A percentile compares a stretch with the other conserved stretches of the same genome.
phyloP scores from a whole-genome alignment of 345 rosid genomes.

The Linum lewisii region DNA sequence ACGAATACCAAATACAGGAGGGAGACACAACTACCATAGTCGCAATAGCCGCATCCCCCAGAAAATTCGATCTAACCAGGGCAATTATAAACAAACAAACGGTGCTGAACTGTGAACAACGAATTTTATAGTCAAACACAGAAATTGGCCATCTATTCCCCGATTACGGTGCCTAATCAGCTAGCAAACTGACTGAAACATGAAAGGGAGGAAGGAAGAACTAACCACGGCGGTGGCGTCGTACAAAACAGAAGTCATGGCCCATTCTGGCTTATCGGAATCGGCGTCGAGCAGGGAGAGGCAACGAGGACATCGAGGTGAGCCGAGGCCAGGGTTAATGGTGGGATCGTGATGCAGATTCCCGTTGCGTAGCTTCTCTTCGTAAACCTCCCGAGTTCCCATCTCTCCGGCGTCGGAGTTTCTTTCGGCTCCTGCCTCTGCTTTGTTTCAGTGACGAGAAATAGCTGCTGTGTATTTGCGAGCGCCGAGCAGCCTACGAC shows the following conservation, averaged over 20 bases:
- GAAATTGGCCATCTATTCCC: background rate
- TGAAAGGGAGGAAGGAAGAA: background rate
- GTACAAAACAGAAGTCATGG: constrained; percentile 67
- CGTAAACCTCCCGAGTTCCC: constrained; percentile 88
- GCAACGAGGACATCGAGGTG: constrained; percentile 90
- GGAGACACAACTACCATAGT: background rate
- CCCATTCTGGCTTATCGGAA: constrained; percentile 56
- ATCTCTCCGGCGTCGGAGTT: constrained; percentile 21
- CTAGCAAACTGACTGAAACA: background rate
- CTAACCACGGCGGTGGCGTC: constrained; percentile 86
- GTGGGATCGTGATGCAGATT: constrained; percentile 78
- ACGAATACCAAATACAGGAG: background rate
- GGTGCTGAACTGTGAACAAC: background rate
- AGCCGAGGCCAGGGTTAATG: constrained; percentile 79
- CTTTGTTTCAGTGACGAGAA: background rate
- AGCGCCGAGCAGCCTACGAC: background rate
- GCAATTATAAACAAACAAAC: background rate
- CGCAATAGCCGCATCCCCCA: background rate
- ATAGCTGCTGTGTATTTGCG: background rate
- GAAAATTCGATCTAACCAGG: background rate
- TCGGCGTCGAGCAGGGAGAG: constrained; percentile 70
- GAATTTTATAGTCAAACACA: too few species aligned
- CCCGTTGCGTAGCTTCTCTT: constrained; percentile 67
- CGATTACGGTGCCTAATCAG: background rate
- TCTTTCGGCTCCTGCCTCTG: background rate